Percentiles rank a stretch among this genome's conserved stretches.
Conservation (phyloP, 2,329 filamentous ascomycete genomes). For the Knufia petricola region DNA sequence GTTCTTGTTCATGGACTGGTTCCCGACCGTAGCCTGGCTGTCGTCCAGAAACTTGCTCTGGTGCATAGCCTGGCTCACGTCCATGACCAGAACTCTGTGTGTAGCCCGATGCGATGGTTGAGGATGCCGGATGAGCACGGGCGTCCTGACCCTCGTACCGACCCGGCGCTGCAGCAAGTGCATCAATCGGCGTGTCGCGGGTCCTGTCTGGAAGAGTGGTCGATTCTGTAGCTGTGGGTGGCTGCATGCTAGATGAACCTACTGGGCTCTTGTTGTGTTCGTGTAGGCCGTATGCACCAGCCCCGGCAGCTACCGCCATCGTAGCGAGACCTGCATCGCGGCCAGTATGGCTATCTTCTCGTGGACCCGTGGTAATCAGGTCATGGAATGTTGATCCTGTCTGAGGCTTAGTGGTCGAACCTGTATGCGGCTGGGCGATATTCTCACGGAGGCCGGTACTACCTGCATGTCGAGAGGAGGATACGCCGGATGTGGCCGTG, state of each 20-base stretch:
- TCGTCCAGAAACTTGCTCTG: no score
- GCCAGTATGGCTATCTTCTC: slow-evolving; percentile 11
- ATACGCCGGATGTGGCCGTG: neutral
- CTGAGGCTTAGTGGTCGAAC: neutral
- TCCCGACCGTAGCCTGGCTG: no score
- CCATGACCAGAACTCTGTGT: no score
- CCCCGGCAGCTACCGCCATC: slow-evolving; percentile 10
- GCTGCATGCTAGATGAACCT: neutral
- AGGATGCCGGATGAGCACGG: neutral
- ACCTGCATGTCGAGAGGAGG: neutral
- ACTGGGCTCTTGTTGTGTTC: slow-evolving; percentile 13
- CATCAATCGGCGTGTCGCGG: neutral
- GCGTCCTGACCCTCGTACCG: neutral
- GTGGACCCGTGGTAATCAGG: neutral
- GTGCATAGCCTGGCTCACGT: no score
- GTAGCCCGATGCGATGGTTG: neutral
- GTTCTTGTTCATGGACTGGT: neutral
- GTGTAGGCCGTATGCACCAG: slow-evolving; percentile 15
- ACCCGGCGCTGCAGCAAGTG: slow-evolving; percentile 4
- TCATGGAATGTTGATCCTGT: neutral
- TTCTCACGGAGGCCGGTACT: neutral
- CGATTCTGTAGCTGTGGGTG: neutral
- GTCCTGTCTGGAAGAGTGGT: neutral
- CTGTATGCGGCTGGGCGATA: neutral
- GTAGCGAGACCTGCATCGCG: slow-evolving; percentile 12